Conservation (phyloP, 345 rosid species). For the Murraya koenigii region DNA sequence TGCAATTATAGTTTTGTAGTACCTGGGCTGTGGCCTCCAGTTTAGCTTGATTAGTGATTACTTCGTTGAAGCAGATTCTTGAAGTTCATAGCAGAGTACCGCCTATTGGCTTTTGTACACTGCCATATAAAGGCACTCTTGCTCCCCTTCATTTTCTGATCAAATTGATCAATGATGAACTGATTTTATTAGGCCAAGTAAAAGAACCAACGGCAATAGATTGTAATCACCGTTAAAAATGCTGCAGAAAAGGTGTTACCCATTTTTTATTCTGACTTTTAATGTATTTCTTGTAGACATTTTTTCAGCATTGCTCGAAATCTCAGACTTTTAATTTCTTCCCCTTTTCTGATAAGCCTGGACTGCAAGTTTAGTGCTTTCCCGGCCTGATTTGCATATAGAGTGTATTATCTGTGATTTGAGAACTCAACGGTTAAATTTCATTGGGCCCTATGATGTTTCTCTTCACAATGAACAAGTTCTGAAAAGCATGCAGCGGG, state of each 20-base stretch:
- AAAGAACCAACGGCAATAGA: background rate
- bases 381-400: background rate
- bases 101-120: background rate
- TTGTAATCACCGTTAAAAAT: background rate
- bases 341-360: background rate
- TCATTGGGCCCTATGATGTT: background rate
- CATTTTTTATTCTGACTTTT: background rate
- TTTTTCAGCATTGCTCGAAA: background rate
- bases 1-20: background rate
- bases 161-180: background rate
- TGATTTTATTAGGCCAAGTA: background rate
- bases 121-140: background rate
- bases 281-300: background rate
- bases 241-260: background rate
- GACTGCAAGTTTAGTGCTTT: background rate
- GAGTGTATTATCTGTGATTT: background rate
- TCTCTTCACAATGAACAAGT: background rate
- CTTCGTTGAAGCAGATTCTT: background rate
- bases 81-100: background rate
- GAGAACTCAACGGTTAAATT: background rate
- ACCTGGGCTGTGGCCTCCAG: background rate
- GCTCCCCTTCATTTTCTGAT: background rate
- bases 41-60: constrained; percentile 1
- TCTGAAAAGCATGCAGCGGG: background rate
- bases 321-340: background rate